phyloP scores from a whole-genome alignment of 2,329 filamentous ascomycete species.

The Zasmidium citrigriseum region DNA sequence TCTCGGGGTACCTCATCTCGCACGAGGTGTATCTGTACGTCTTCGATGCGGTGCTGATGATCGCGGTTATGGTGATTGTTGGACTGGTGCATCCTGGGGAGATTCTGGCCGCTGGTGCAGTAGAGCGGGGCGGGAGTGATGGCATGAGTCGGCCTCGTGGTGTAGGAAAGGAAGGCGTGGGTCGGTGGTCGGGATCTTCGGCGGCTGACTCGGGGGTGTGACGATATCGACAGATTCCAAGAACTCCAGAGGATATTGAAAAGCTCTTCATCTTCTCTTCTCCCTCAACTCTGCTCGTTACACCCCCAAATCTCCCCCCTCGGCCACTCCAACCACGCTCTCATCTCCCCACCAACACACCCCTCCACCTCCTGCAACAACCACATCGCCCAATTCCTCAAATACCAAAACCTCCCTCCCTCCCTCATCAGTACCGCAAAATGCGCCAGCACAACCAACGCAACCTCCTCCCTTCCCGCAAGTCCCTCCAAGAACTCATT shows the following conservation, averaged over 20 bases:
- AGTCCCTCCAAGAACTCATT: conserved; percentile 12
- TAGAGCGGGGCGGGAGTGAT: neutral
- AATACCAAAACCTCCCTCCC: neutral
- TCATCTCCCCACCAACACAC: too few relatives aligned
- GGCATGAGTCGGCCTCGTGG: too few relatives aligned
- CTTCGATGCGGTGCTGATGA: neutral
- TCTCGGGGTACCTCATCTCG: neutral
- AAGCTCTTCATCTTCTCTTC: too few relatives aligned
- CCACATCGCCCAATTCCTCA: neutral
- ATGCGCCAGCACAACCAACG: conserved; percentile 14
- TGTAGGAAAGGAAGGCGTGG: too few relatives aligned
- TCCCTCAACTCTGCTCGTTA: too few relatives aligned
- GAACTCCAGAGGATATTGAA: too few relatives aligned
- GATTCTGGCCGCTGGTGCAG: conserved; percentile 12
- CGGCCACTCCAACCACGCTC: too few relatives aligned
- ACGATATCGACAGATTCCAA: too few relatives aligned
- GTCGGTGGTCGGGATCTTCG: too few relatives aligned
- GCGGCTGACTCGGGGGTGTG: too few relatives aligned
- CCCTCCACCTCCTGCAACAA: neutral
- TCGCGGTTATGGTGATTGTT: conserved; percentile 15
- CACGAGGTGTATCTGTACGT: neutral
- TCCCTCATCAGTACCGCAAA: conserved; percentile 1
- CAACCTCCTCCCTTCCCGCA: conserved; percentile 5
- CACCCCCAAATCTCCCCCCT: too few relatives aligned
- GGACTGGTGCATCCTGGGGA: conserved; percentile 16